These are phyloP conservation scores for Penicillium maclennaniae DNA, from an alignment of 495 filamentous ascomycete species.

Conservation along the genomic window DNA sequence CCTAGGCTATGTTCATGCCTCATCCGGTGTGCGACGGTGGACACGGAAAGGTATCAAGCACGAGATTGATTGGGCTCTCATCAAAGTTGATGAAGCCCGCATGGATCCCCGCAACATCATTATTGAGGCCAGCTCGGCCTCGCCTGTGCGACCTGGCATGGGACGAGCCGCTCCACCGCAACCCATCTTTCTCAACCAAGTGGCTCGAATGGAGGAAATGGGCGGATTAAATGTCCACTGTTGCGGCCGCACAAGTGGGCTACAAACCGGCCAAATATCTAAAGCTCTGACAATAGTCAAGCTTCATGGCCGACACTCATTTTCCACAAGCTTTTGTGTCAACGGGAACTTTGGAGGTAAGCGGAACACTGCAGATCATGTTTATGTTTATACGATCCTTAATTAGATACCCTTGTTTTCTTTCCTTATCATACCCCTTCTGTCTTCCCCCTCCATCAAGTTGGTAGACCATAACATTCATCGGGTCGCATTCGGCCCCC, in stretches of 20 bases:
- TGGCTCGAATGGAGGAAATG: constrained; percentile 52
- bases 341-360: constrained; percentile 65
- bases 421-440: constrained; percentile 6
- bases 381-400: constrained; percentile 28
- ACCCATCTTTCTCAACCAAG: constrained; percentile 38
- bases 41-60: constrained; percentile 64
- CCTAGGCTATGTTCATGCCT: constrained; percentile 81
- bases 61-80: constrained; percentile 94
- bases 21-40: constrained; percentile 77
- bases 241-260: constrained; percentile 83
- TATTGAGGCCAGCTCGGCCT: constrained; percentile 40
- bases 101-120: constrained; percentile 67
- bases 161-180: constrained; percentile 21
- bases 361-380: constrained; percentile 25
- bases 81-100: constrained; percentile 71
- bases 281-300: constrained; percentile 75
- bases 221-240: constrained; percentile 77
- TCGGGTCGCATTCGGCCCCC: too few species aligned
- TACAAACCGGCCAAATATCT: constrained; percentile 72
- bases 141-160: constrained; percentile 7
- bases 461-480: constrained; percentile 19
- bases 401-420: constrained; percentile 32
- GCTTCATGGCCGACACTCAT: constrained; percentile 74
- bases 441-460: constrained; percentile 5
- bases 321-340: constrained; percentile 78